Evolutionary conservation across 352 stramenopile genomes (phyloP).

Genomic region (Globisporangium echinulatum): DNA sequence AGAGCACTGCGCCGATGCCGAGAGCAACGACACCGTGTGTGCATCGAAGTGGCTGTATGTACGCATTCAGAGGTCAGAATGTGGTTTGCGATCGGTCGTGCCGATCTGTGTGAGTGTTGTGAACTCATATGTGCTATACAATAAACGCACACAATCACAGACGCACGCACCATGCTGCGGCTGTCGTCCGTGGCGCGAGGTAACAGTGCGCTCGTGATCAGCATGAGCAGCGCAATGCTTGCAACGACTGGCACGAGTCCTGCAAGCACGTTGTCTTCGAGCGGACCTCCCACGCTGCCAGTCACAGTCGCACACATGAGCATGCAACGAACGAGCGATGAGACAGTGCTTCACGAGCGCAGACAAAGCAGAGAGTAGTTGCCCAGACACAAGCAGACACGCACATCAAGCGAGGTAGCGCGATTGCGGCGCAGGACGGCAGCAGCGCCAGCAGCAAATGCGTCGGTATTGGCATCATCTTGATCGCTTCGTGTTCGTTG

Average conservation of each 20-base stretch:
- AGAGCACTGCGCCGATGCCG: conserved; percentile 26
- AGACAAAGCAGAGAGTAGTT: neutral
- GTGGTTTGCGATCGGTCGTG: too few species aligned
- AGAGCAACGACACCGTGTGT: conserved; percentile 24
- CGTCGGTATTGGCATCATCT: neutral
- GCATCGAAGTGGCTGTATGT: conserved; percentile 7
- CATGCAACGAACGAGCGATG: neutral
- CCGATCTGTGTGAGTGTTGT: too few species aligned
- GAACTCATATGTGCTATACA: neutral
- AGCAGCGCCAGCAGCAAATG: conserved; percentile 19
- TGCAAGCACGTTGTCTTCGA: conserved; percentile 45
- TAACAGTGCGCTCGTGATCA: conserved; percentile 25
- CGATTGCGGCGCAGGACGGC: conserved; percentile 11
- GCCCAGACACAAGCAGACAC: conserved; percentile 8
- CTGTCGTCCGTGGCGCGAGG: too few species aligned
- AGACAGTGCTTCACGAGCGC: neutral
- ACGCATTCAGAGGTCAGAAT: neutral
- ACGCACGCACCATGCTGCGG: neutral
- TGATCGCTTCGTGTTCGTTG: neutral
- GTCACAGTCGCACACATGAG: neutral
- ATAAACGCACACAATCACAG: neutral
- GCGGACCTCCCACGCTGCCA: conserved; percentile 20
- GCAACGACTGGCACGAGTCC: conserved; percentile 33
- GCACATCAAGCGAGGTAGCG: conserved; percentile 23
- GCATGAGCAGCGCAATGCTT: conserved; percentile 20